A percentile compares a stretch with the other conserved stretches of the same genome.
Evolutionary conservation across 1,139 yeast genomes (phyloP).

Genomic region (Hanseniaspora uvarum): DNA sequence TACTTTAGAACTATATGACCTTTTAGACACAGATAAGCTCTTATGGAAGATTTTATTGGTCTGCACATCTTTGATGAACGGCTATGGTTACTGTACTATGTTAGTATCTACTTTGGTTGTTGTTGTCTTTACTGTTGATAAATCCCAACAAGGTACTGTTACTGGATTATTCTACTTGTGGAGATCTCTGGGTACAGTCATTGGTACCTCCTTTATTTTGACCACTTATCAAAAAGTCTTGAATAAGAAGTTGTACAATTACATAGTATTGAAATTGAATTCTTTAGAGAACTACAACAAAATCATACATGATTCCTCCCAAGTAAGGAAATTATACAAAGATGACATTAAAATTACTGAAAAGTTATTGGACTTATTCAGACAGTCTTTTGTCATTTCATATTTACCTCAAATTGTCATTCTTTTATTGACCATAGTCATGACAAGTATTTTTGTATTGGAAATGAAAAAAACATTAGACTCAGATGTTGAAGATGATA

Average conservation of each 20-base stretch:
- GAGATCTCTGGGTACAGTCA: slow-evolving; percentile 40
- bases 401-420: slow-evolving; percentile 26
- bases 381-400: slow-evolving; percentile 25
- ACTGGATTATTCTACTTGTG: slow-evolving; percentile 38
- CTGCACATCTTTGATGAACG: slow-evolving; percentile 22
- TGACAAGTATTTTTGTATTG: slow-evolving; percentile 5
- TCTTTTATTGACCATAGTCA: slow-evolving; percentile 22
- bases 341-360: slow-evolving; percentile 19
- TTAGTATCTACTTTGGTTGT: slow-evolving; percentile 30
- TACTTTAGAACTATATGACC: slow-evolving; percentile 5
- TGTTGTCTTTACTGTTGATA: slow-evolving; percentile 29
- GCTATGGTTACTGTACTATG: slow-evolving; percentile 28
- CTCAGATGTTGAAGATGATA: background rate
- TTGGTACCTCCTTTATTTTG: slow-evolving; percentile 39
- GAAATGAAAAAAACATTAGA: slow-evolving; percentile 1
- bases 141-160: slow-evolving; percentile 30
- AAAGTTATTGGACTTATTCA: slow-evolving; percentile 26
- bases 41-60: slow-evolving; percentile 27
- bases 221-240: slow-evolving; percentile 33
- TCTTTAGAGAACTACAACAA: slow-evolving; percentile 28
- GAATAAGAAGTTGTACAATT: slow-evolving; percentile 27
- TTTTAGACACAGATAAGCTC: slow-evolving; percentile 17
- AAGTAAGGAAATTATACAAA: slow-evolving; percentile 32
- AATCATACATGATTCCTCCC: slow-evolving; percentile 31
- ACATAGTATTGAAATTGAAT: slow-evolving; percentile 23